These are phyloP conservation scores for Cryphonectria carpinicola DNA, from an alignment of 2,329 filamentous ascomycete species.

Conservation along the genomic window DNA sequence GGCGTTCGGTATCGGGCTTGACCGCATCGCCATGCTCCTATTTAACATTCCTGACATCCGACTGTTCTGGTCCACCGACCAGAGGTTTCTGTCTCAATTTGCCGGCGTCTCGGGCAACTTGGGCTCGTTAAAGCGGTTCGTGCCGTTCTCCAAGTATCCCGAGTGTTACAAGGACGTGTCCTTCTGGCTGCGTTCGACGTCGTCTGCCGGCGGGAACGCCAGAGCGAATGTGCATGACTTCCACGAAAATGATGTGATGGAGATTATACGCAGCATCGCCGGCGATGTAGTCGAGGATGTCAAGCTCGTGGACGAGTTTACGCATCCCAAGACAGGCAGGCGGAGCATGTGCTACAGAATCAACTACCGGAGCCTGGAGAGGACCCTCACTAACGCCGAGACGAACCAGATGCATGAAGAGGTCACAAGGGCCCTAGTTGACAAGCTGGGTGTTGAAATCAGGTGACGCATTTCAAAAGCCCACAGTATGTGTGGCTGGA, in stretches of 20 bases:
- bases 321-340: slow-evolving; percentile 80
- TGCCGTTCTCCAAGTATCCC: slow-evolving; percentile 89
- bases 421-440: slow-evolving; percentile 67
- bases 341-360: slow-evolving; percentile 90
- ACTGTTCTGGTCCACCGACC: slow-evolving; percentile 90
- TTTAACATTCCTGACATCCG: slow-evolving; percentile 97
- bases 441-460: slow-evolving; percentile 78
- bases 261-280: slow-evolving; percentile 81
- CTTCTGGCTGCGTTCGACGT: slow-evolving; percentile 74
- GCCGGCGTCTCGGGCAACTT: slow-evolving; percentile 59
- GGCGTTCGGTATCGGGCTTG: slow-evolving; percentile 94
- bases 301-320: slow-evolving; percentile 80
- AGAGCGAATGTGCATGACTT: slow-evolving; percentile 56
- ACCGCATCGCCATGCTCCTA: slow-evolving; percentile 95
- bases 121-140: slow-evolving; percentile 63
- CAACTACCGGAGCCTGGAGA: slow-evolving; percentile 90
- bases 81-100: slow-evolving; percentile 88
- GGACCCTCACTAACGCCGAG: slow-evolving; percentile 84
- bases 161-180: slow-evolving; percentile 89
- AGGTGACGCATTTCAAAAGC: slow-evolving; percentile 48
- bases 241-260: slow-evolving; percentile 98
- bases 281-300: slow-evolving; percentile 91
- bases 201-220: slow-evolving; percentile 50
- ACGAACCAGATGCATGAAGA: slow-evolving; percentile 74
- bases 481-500: neutral